A percentile compares a stretch with the other conserved stretches of the same genome.
These are phyloP conservation scores for Spencermartinsiella ligniputridi DNA, from an alignment of 1,139 yeast species.

Conservation along the genomic window DNA sequence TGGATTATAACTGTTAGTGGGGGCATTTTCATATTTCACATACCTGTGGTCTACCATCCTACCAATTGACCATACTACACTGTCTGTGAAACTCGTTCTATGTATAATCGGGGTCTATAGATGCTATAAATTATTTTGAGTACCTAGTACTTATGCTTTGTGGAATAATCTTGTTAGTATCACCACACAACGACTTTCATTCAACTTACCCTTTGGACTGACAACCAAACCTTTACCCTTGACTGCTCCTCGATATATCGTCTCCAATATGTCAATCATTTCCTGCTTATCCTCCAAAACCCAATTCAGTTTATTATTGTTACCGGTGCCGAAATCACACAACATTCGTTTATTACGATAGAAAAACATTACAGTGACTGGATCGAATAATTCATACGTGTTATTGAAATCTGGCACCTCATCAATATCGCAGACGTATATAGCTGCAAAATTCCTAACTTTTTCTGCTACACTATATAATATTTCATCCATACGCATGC, in stretches of 20 bases:
- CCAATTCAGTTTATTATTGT: constrained; percentile 89
- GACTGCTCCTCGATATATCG: constrained; percentile 83
- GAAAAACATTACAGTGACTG: constrained; percentile 90
- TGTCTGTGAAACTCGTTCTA: no score
- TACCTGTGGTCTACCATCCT: no score
- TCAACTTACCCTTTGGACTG: constrained; percentile 56
- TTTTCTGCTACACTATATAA: constrained; percentile 75
- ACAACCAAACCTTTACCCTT: constrained; percentile 91
- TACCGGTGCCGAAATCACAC: constrained; percentile 98
- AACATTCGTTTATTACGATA: constrained; percentile 91
- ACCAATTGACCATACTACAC: no score
- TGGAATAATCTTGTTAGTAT: constrained; percentile 29
- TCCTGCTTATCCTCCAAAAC: constrained; percentile 77
- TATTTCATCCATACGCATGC: constrained; percentile 88
- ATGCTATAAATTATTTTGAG: no score
- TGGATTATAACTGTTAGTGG: no score
- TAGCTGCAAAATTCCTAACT: constrained; percentile 80
- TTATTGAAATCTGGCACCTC: constrained; percentile 87
- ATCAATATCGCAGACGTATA: constrained; percentile 83
- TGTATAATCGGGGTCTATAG: no score
- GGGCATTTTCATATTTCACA: no score
- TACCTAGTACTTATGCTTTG: constrained; percentile 31
- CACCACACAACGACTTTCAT: neutral
- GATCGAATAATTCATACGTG: constrained; percentile 91
- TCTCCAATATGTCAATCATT: constrained; percentile 84